Conservation (phyloP, 805 yeast species). For the Kodamaea neixiangensis region DNA sequence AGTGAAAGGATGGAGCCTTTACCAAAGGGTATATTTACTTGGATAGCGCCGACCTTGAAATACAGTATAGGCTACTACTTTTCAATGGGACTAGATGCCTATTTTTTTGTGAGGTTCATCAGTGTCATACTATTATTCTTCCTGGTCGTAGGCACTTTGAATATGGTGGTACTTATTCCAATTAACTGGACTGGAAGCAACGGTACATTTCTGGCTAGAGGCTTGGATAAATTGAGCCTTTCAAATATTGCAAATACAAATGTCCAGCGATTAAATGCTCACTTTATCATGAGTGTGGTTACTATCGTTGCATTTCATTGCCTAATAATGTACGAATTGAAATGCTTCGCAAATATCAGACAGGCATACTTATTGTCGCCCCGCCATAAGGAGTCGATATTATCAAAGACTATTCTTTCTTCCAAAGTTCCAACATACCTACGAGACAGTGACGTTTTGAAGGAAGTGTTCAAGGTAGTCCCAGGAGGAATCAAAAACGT, state of each 20-base stretch:
- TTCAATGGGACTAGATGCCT: conserved; percentile 69
- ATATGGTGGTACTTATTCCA: conserved; percentile 63
- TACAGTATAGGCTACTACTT: conserved; percentile 46
- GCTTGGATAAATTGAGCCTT: conserved; percentile 70
- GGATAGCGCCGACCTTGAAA: conserved; percentile 51
- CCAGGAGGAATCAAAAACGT: conserved; percentile 58
- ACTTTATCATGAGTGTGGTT: conserved; percentile 58
- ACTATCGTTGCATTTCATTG: conserved; percentile 59
- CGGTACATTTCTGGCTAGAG: conserved; percentile 33
- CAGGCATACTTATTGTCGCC: conserved; percentile 40
- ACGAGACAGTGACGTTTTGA: conserved; percentile 26
- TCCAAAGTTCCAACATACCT: conserved; percentile 47
- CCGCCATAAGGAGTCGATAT: conserved; percentile 23
- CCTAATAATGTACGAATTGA: conserved; percentile 58
- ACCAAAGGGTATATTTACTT: conserved; percentile 49
- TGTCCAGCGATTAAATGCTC: conserved; percentile 55
- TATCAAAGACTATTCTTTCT: conserved; percentile 39
- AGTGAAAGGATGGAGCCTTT: conserved; percentile 39
- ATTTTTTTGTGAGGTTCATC: conserved; percentile 67
- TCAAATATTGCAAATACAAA: conserved; percentile 63
- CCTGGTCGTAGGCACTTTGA: conserved; percentile 50
- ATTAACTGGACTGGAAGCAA: conserved; percentile 52
- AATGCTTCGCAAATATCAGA: conserved; percentile 49
- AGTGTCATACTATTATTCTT: conserved; percentile 53
- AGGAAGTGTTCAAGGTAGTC: conserved; percentile 35